Evolutionary conservation across 345 rosid genomes (phyloP), one percentile per base, ranked within the genome.

Genomic region (Iberis pinnata): DNA sequence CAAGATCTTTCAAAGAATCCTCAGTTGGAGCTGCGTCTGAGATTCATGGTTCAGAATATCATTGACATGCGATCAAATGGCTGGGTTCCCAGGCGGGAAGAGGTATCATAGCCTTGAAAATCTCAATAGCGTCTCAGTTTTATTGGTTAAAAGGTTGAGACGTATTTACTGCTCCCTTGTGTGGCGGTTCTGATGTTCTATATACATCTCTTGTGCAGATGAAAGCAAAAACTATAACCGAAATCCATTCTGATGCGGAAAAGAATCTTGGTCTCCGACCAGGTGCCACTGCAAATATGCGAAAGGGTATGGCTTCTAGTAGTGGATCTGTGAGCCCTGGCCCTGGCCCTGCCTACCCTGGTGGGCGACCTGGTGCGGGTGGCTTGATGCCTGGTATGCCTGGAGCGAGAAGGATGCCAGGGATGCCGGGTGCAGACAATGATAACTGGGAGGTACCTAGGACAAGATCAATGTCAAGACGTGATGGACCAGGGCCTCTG

Each of bases 351-450:
- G 33, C 8, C 33, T 29, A 29, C 10, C 33, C 33, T 29, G 33
- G 79, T 27, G 70, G 69, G 25, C 79, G 93, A 35, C 98, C 93
- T 58, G 98, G 96, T 46, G 31, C 80, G 1, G 98, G 98, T 9
- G 96, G 96, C 20, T 70, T 92, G 96, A 92, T 92, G 96, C 96
- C 98, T 44, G 96, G 96, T 65, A 85, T 85, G 96, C 98, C 95
- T 4, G 95, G 96, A 53, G 47, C 78, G 9, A 80, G 96, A 66
- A 85, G 82, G 74, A 92, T 92, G 98, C 33, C 33, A 5, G 33
- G 33, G 8, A 29, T 29, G 89, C 96, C 93, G 11, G 95, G 82
- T 38, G 63, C 65, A 39, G 98, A 88, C 60, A 72, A 63, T 71
- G 95, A 29, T 29, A 29, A 29, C 56, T 88, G 97, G 98, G 96